These are phyloP conservation scores for Boletus subcaerulescens DNA, from an alignment of 768 basidiomycete species.

Conservation along the genomic window DNA sequence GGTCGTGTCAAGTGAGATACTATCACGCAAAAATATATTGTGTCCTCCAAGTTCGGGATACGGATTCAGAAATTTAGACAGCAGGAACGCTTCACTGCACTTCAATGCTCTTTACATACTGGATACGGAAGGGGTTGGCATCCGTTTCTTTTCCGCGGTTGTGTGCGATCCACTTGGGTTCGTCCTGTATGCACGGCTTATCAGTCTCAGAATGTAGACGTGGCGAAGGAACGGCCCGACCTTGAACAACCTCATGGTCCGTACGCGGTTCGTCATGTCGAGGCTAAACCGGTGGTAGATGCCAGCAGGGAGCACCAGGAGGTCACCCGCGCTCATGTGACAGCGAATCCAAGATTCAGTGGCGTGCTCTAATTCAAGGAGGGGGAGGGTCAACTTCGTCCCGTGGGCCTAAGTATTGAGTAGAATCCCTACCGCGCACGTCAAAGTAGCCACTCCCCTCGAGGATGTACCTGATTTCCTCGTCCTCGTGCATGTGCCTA, in stretches of 20 bases:
- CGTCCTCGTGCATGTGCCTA: slow-evolving; percentile 92
- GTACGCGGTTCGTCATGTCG: slow-evolving; percentile 67
- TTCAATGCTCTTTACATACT: slow-evolving; percentile 55
- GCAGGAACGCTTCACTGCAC: slow-evolving; percentile 19
- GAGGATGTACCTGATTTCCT: slow-evolving; percentile 87
- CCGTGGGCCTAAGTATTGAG: no score
- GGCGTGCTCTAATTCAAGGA: slow-evolving; percentile 49
- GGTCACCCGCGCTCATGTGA: slow-evolving; percentile 72
- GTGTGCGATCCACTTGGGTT: slow-evolving; percentile 87
- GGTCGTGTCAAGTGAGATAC: no score
- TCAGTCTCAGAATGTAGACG: background rate
- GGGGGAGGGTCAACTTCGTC: no score
- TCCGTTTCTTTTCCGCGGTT: slow-evolving; percentile 64
- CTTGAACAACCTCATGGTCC: slow-evolving; percentile 82
- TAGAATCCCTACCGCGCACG: slow-evolving; percentile 62
- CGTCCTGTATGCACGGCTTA: slow-evolving; percentile 53
- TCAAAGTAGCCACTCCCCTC: slow-evolving; percentile 88
- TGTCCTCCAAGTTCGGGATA: no score
- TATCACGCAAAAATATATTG: no score
- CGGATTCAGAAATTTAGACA: no score
- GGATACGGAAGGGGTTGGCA: slow-evolving; percentile 53
- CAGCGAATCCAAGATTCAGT: slow-evolving; percentile 80
- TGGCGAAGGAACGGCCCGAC: slow-evolving; percentile 33
- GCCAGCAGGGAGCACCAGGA: slow-evolving; percentile 82
- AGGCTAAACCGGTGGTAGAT: slow-evolving; percentile 93